Conservation (phyloP, 345 rosid genomes). For the Syzygium aromaticum region DNA sequence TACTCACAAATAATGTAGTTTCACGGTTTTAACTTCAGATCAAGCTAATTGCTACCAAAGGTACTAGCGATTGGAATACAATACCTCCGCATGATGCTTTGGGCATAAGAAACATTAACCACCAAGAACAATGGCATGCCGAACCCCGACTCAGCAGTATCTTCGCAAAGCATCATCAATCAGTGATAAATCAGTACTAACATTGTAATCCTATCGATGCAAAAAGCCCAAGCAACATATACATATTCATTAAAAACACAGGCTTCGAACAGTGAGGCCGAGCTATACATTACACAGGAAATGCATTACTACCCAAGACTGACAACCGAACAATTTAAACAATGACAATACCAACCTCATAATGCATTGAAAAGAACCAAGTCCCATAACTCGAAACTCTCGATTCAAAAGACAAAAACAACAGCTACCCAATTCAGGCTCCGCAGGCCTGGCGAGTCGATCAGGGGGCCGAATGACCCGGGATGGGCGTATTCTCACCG, state of each 20-base stretch:
- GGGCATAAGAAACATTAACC: background rate
- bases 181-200: background rate
- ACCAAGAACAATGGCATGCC: background rate
- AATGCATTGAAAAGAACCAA: background rate
- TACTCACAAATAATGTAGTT: background rate
- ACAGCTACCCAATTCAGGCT: constrained; percentile 46
- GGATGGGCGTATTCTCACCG: constrained; percentile 36
- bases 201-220: background rate
- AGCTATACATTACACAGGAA: background rate
- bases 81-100: background rate
- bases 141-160: background rate
- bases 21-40: background rate
- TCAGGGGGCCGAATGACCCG: constrained; percentile 44
- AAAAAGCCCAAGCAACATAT: background rate
- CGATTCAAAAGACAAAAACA: background rate
- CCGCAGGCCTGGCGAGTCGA: constrained; percentile 60
- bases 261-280: background rate
- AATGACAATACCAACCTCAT: background rate
- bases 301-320: background rate
- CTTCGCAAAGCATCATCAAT: background rate
- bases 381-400: background rate
- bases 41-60: background rate
- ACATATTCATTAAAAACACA: too few relatives aligned
- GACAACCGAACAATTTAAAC: background rate
- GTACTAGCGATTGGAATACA: background rate